Conservation (phyloP, 257 asterid species). For the Echites panduratus region DNA sequence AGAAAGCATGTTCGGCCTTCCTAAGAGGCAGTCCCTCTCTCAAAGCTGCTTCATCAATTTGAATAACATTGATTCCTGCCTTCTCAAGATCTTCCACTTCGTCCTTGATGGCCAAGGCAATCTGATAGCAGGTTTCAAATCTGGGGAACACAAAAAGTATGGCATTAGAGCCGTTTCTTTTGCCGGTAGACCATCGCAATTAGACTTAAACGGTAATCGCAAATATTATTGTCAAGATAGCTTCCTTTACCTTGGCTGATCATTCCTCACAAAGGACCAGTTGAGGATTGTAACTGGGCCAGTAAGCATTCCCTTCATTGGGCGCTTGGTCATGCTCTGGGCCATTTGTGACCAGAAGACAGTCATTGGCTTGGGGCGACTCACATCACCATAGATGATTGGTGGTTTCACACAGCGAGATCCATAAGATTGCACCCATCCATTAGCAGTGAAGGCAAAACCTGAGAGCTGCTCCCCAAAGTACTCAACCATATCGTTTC, state of each 20-base stretch:
- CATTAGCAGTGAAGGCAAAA: conserved; percentile 91
- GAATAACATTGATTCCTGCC: conserved; percentile 83
- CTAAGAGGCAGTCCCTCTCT: conserved; percentile 96
- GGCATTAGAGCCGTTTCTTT: not conserved
- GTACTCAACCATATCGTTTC: conserved; percentile 99
- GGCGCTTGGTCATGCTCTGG: conserved; percentile 98
- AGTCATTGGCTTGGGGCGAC: conserved; percentile 96
- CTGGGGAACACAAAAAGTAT: conserved; percentile 28
- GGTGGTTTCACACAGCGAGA: conserved; percentile 99
- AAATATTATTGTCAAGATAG: not conserved
- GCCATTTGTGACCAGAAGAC: conserved; percentile 98
- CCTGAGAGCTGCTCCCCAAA: conserved; percentile 97
- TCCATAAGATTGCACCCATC: conserved; percentile 98
- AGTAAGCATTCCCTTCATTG: conserved; percentile 99
- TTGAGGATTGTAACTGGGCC: conserved; percentile 98
- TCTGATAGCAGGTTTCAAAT: conserved; percentile 87
- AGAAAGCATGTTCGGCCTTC: conserved; percentile 86
- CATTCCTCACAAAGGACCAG: conserved; percentile 96
- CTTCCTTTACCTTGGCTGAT: conserved; percentile 74
- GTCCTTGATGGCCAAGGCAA: conserved; percentile 92
- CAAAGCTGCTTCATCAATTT: conserved; percentile 94
- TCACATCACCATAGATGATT: conserved; percentile 95
- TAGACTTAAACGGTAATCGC: not conserved
- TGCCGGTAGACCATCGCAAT: not conserved
- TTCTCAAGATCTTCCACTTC: conserved; percentile 98